phyloP scores from a whole-genome alignment of 2,329 filamentous ascomycete species.

The Lachnellula occidentalis region DNA sequence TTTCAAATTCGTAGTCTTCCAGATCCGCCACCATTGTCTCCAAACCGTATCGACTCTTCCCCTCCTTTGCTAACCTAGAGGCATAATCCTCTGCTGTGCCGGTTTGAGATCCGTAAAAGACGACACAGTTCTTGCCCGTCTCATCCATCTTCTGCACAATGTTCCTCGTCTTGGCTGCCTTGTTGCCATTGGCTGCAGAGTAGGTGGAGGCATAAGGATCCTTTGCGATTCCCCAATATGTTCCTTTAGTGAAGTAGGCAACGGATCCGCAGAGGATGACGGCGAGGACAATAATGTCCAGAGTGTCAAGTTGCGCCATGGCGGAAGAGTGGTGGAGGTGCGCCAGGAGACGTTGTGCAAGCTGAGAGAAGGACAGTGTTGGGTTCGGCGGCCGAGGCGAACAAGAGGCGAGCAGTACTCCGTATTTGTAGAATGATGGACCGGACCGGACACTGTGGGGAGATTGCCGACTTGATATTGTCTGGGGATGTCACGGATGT shows the following conservation, averaged over 20 bases:
- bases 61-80: conserved; percentile 92
- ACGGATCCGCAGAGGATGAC: conserved; percentile 79
- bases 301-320: conserved; percentile 94
- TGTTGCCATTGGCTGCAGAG: conserved; percentile 61
- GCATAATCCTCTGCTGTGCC: conserved; percentile 98
- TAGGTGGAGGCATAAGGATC: conserved; percentile 81
- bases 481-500: no score
- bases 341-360: not conserved
- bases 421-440: not conserved
- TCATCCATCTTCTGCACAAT: conserved; percentile 96
- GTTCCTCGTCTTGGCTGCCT: conserved; percentile 81
- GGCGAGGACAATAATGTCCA: conserved; percentile 89
- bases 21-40: conserved; percentile 98
- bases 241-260: conserved; percentile 97
- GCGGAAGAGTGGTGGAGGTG: not conserved
- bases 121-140: conserved; percentile 90
- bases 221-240: conserved; percentile 81
- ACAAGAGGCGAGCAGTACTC: not conserved
- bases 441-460: no score
- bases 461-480: no score
- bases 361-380: not conserved
- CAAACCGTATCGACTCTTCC: conserved; percentile 89
- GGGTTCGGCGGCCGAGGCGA: not conserved
- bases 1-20: conserved; percentile 96
- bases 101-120: conserved; percentile 98